phyloP scores from a whole-genome alignment of 371 early-diverging fungal genomes.

The Apophysomyces trapeziformis region DNA sequence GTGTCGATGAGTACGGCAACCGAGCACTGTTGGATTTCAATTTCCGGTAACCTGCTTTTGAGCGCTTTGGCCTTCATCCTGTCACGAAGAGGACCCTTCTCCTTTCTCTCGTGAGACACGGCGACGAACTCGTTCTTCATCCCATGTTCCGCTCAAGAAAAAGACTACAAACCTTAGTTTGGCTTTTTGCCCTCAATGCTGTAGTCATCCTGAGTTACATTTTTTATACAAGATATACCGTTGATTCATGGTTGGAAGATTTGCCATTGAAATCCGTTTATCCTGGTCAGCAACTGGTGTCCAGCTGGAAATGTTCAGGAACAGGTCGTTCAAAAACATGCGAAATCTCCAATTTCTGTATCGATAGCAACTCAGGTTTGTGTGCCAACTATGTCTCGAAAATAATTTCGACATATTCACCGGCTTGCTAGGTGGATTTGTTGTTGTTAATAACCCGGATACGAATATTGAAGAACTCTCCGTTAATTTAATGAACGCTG shows the following conservation, averaged over 20 bases:
- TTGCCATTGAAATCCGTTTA: neutral
- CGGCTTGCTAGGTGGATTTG: constrained; percentile 14
- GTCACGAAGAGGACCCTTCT: no score
- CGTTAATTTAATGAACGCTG: constrained; percentile 47
- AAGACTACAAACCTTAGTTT: neutral
- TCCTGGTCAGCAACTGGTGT: neutral
- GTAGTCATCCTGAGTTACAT: neutral
- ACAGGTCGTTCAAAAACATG: constrained; percentile 11
- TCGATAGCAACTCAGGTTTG: neutral
- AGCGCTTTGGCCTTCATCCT: no score
- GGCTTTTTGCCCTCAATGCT: neutral
- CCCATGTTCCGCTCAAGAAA: neutral
- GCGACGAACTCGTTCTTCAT: constrained; percentile 17
- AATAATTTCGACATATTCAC: neutral
- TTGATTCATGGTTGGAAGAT: neutral
- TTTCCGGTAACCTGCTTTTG: no score
- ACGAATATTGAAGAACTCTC: constrained; percentile 21
- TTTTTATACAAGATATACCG: neutral
- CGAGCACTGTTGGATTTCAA: no score
- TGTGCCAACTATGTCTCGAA: neutral
- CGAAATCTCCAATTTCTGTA: neutral
- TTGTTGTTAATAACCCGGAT: constrained; percentile 3
- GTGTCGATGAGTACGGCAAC: no score
- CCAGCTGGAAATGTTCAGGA: constrained; percentile 2
- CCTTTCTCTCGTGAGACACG: no score